Evolutionary conservation across 2,329 filamentous ascomycete genomes (phyloP).

Genomic region (Alternaria dauci): DNA sequence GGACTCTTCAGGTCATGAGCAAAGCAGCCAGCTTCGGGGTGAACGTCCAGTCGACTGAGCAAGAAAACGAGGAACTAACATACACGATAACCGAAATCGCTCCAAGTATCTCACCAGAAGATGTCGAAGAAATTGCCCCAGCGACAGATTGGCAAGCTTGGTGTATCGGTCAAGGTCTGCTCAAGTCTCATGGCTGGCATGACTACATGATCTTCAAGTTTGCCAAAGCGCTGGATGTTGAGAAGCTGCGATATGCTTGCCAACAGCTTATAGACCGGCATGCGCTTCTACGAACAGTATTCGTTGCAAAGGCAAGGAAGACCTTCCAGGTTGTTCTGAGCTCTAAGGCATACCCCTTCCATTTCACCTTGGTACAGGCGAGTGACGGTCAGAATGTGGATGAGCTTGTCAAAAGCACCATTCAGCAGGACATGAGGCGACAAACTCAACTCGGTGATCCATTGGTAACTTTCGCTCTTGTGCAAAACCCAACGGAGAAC

Average conservation of each 20-base stretch:
- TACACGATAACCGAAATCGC: neutral
- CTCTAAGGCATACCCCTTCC: conserved; percentile 4
- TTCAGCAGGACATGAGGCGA: conserved; percentile 8
- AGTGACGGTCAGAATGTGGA: neutral
- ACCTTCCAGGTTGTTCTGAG: conserved; percentile 5
- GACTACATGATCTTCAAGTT: conserved; percentile 14
- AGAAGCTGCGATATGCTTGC: neutral
- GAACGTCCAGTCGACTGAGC: neutral
- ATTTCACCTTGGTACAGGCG: neutral
- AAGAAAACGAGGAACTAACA: neutral
- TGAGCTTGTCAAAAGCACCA: neutral
- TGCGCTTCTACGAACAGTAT: conserved; percentile 3
- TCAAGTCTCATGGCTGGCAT: conserved; percentile 13
- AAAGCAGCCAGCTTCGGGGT: conserved; percentile 1
- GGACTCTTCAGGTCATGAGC: conserved; percentile 9
- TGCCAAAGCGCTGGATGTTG: neutral
- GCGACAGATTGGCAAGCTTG: conserved; percentile 12
- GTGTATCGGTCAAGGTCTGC: conserved; percentile 6
- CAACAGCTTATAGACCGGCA: conserved; percentile 1
- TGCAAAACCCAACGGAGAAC: neutral
- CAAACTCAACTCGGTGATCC: conserved; percentile 1
- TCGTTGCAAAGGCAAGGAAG: conserved; percentile 3
- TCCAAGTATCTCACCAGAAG: neutral
- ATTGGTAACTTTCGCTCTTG: neutral
- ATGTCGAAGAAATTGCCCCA: conserved; percentile 4